Evolutionary conservation across 179 eudicot genomes (phyloP), one percentile per base, ranked within the genome.

Genomic region (Dionaea muscipula): DNA sequence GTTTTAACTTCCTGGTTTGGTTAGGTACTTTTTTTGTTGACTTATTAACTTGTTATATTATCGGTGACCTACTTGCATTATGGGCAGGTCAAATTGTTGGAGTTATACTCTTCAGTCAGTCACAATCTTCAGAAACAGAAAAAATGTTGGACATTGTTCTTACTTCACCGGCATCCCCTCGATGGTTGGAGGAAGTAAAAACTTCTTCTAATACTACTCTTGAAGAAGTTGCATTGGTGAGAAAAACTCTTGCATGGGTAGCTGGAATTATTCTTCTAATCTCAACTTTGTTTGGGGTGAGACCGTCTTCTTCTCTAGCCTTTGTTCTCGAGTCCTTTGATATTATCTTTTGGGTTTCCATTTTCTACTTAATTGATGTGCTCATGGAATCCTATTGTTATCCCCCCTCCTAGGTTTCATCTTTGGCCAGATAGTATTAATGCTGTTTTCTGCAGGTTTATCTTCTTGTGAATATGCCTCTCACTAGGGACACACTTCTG

Each of bases 401-500:
- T 43, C 16, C 21, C 21, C 21, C n/a, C n/a, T n/a, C n/a, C n/a
- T n/a, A n/a, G n/a, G n/a, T 31, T 31, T 31, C 35, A 6, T 31
- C 35, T 20, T 11, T 26, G n/a, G n/a, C n/a, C n/a, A n/a, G n/a
- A n/a, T n/a, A n/a, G n/a, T n/a, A n/a, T n/a, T n/a, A n/a, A n/a
- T n/a, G n/a, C 31, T 6, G 58, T 53, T 65, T 18, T n/a, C 4
- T 68, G 66, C 88, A 86, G 93, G 65, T 76, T 44, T 72, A 74
- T 73, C 78, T 75, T 60, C 88, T 86, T 24, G 2, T 79, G 67
- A 60, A 75, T 56, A 86, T 86, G 95, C 81, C 95, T 12, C 53
- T 86, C 61, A 86, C 95, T 57, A 86, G 72, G 77, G 95, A 86
- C 75, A 86, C 94, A 28, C 89, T 86, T 61, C 71, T 84, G 52